phyloP scores from a whole-genome alignment of 257 asterid species.

The Solanum bukasovii region DNA sequence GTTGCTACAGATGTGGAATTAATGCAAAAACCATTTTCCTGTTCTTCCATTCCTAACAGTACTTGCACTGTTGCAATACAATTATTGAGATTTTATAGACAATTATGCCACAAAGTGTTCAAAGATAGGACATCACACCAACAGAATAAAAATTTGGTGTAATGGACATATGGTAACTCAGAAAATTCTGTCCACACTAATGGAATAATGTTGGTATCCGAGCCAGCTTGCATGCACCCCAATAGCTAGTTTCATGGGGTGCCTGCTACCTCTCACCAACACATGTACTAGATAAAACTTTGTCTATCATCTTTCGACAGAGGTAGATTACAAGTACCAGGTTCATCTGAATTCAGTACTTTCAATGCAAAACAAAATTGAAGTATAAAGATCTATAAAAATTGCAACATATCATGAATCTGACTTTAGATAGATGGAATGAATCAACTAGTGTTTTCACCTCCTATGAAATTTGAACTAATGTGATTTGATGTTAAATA shows the following conservation, averaged over 20 bases:
- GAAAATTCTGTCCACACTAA: not conserved
- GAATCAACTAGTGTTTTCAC: not conserved
- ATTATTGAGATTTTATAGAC: not conserved
- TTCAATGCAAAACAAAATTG: not conserved
- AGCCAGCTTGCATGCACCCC: not conserved
- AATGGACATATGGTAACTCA: not conserved
- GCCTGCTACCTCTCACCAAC: not conserved
- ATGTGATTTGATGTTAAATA: not conserved
- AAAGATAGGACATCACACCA: not conserved
- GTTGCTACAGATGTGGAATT: not conserved
- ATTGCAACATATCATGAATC: not conserved
- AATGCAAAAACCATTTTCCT: not conserved
- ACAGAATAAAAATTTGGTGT: not conserved
- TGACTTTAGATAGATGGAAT: not conserved
- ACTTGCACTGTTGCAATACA: not conserved
- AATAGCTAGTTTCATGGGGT: not conserved
- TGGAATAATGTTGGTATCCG: not conserved
- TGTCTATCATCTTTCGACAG: too few species aligned
- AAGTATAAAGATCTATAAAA: not conserved
- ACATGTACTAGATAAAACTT: not conserved
- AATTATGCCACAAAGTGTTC: not conserved
- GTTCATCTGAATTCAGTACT: not conserved
- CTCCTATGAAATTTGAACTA: not conserved
- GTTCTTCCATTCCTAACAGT: not conserved
- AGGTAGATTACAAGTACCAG: not conserved